Conservation (phyloP, 108 stramenopile species). For the Mediolabrus comicus region DNA sequence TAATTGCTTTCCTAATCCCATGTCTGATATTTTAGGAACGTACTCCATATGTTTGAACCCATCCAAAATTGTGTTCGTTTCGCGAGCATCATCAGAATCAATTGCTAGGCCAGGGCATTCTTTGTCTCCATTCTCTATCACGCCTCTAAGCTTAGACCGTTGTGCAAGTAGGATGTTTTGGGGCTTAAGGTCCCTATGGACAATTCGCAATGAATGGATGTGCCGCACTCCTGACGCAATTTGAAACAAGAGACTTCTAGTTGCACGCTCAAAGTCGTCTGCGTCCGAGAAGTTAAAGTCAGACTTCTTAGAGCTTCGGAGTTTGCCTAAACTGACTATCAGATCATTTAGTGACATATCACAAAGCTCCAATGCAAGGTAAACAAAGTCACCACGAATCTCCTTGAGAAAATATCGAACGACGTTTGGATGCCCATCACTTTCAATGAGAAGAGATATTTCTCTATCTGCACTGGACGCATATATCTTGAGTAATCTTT, state of each 20-base stretch:
- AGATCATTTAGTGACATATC: constrained; percentile 87
- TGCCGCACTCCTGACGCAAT: constrained; percentile 90
- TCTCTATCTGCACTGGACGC: constrained; percentile 92
- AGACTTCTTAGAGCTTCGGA: constrained; percentile 32
- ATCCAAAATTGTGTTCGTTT: constrained; percentile 48
- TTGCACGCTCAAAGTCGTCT: constrained; percentile 38
- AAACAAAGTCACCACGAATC: constrained; percentile 92
- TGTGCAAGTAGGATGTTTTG: constrained; percentile 90
- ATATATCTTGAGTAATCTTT: constrained; percentile 92
- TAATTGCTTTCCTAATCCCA: constrained; percentile 96
- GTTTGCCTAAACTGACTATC: constrained; percentile 59
- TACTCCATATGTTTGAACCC: constrained; percentile 66
- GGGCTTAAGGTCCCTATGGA: constrained; percentile 90
- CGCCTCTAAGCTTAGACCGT: constrained; percentile 27
- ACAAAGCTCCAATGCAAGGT: constrained; percentile 92
- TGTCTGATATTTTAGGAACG: constrained; percentile 93
- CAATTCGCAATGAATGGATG: constrained; percentile 89
- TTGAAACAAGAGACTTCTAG: constrained; percentile 64
- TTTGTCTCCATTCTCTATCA: constrained; percentile 2
- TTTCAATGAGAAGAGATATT: constrained; percentile 91
- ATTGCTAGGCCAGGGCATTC: constrained; percentile 36
- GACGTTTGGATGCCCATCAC: constrained; percentile 91
- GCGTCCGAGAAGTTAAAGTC: constrained; percentile 12
- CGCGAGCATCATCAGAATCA: constrained; percentile 27
- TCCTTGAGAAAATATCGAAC: constrained; percentile 90